Base-by-base conservation (phyloP, 73 alveolate species). In the Stentor roeselii region DNA sequence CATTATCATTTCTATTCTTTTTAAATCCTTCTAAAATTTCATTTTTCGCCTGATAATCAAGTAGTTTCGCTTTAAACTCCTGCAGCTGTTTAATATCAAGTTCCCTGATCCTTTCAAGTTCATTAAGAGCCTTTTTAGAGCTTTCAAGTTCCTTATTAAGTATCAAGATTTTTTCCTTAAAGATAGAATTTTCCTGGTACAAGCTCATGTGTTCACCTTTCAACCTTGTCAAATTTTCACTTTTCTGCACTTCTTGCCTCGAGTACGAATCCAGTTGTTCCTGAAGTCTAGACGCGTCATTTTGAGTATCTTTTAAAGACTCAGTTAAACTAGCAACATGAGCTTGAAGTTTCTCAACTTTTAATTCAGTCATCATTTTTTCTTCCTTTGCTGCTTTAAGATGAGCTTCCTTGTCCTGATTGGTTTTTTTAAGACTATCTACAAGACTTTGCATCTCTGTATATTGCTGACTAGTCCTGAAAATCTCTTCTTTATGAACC, bases 311-410 rank as follows among this genome's bases (percentile, higher is more conserved):
- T 67, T 32, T 67, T 1, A 67, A 32, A 14, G 80, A 21, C n/a
- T 67, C 37, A 27, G 80, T 21, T 32, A 67, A 67, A 1, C 42
- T 30, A 27, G 37, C n/a, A 32, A 21, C 37, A 67, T 67, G 21
- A 2, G 80, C 80, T 67, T 67, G 80, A 1, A 67, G 42, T 67
- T 21, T 21, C 41, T 67, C 80, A 67, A 21, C 34, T 67, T 67
- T 67, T 6, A 50, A 11, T 50, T 50, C 67, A 11, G 67, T 21
- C 21, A 0, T 67, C 50, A 32, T 67, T 32, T 21, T 21, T 21
- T 2, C 37, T 58, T 58, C 35, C 15, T 21, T 58, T 58, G 15
- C 35, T 31, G 15, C 35, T 31, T 58, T 58, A 21, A 31, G 35
- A n/a, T n/a, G n/a, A 58, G 15, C 74, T 58, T 58, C 74, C 15